Evolutionary conservation across 2,329 filamentous ascomycete genomes (phyloP).

Genomic region (Aschersonia sp.): DNA sequence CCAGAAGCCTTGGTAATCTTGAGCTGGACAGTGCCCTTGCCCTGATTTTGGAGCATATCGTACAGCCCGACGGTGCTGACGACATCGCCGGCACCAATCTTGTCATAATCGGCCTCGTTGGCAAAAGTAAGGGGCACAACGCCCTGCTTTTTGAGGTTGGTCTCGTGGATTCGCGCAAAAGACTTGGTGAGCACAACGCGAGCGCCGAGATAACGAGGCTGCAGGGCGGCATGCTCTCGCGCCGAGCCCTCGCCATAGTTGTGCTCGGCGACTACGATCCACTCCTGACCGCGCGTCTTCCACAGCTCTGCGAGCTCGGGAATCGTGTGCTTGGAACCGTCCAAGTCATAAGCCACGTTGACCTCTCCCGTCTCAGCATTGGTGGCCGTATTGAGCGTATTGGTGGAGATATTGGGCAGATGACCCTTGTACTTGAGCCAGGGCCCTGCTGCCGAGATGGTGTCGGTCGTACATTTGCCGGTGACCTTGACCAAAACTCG

Average conservation of each 20-base stretch:
- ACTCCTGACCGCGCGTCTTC: slow-evolving; percentile 61
- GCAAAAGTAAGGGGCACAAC: slow-evolving; percentile 88
- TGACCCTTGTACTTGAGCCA: slow-evolving; percentile 99
- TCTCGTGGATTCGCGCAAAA: slow-evolving; percentile 89
- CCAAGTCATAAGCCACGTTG: slow-evolving; percentile 79
- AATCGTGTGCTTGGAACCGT: slow-evolving; percentile 62
- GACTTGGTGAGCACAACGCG: slow-evolving; percentile 73
- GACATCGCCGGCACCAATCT: slow-evolving; percentile 68
- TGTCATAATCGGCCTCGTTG: slow-evolving; percentile 77
- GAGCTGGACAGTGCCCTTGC: slow-evolving; percentile 63
- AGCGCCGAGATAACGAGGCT: slow-evolving; percentile 81
- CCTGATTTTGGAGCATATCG: slow-evolving; percentile 64
- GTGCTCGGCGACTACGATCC: slow-evolving; percentile 93
- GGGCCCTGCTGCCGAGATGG: slow-evolving; percentile 89
- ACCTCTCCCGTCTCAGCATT: slow-evolving; percentile 89
- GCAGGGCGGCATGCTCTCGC: slow-evolving; percentile 77
- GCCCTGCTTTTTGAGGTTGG: slow-evolving; percentile 94
- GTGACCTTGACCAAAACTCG: slow-evolving; percentile 91
- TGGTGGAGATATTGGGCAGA: slow-evolving; percentile 91
- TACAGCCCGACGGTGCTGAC: slow-evolving; percentile 73
- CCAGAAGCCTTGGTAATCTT: slow-evolving; percentile 48
- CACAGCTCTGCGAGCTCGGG: slow-evolving; percentile 77
- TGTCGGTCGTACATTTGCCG: slow-evolving; percentile 97
- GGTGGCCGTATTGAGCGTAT: slow-evolving; percentile 90
- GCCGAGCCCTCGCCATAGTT: slow-evolving; percentile 93